phyloP scores from a whole-genome alignment of 208 protist species.

The Balamuthia mandrillaris region DNA sequence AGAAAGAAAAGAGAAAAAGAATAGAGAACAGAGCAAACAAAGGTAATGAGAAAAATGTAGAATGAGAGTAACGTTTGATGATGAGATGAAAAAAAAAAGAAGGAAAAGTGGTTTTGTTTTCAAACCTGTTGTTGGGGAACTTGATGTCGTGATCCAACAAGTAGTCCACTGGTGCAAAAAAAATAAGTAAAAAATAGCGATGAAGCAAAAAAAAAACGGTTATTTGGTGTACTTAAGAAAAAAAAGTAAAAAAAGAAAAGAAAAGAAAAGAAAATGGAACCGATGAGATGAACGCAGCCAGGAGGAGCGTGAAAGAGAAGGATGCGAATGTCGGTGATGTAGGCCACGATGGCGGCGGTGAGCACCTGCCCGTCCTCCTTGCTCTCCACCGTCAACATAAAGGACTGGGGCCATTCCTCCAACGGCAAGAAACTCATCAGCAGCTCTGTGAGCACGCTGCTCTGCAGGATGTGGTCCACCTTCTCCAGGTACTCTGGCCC shows the following conservation, averaged over 20 bases:
- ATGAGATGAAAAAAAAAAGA: background rate
- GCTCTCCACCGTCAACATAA: constrained; percentile 14
- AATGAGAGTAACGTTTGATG: background rate
- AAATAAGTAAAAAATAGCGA: background rate
- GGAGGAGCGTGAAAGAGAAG: constrained; percentile 12
- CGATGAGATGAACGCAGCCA: background rate
- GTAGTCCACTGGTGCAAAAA: background rate
- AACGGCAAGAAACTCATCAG: constrained; percentile 17
- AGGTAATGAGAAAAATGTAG: background rate
- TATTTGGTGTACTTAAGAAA: background rate
- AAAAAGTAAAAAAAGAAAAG: background rate
- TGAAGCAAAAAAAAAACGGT: background rate
- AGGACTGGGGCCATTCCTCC: constrained; percentile 12
- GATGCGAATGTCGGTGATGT: background rate
- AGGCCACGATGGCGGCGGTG: constrained; percentile 12
- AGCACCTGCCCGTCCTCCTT: background rate
- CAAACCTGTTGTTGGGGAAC: constrained; percentile 26
- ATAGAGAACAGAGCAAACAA: background rate
- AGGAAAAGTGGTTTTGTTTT: background rate
- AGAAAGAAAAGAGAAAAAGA: background rate
- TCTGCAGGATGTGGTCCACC: constrained; percentile 16
- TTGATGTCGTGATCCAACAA: background rate
- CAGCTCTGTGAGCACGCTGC: background rate
- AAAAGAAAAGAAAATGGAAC: background rate
- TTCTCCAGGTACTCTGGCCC: background rate